Evolutionary conservation across 2,329 filamentous ascomycete species (phyloP).

Genomic region (Colletotrichum sp.): DNA sequence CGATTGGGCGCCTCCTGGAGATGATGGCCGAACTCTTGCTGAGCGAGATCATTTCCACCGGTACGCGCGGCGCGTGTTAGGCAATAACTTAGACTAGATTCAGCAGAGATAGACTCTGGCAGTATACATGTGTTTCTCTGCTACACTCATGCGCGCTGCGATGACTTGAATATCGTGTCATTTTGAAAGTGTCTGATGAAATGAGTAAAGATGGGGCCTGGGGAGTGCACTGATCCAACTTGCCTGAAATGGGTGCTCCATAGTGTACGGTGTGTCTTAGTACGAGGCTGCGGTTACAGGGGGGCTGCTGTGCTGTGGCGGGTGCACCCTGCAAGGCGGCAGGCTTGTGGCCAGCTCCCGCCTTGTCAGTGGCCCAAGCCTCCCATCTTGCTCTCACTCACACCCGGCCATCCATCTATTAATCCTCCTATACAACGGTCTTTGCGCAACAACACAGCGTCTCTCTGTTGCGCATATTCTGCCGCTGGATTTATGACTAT

Average conservation of each 20-base stretch:
- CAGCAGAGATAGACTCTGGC: not conserved
- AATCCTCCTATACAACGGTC: slow-evolving; percentile 1
- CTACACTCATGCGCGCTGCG: not conserved
- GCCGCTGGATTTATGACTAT: not conserved
- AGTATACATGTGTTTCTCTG: not conserved
- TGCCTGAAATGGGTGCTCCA: not conserved
- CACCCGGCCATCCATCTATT: slow-evolving; percentile 6
- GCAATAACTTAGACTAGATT: not conserved
- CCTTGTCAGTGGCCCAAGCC: slow-evolving; percentile 21
- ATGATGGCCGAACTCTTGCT: slow-evolving; percentile 35
- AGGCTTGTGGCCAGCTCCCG: slow-evolving; percentile 17
- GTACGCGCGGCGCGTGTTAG: not conserved
- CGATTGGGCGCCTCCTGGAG: slow-evolving; percentile 43
- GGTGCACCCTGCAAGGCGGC: slow-evolving; percentile 18
- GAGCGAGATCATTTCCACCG: slow-evolving; percentile 6
- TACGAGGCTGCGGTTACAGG: slow-evolving; percentile 19
- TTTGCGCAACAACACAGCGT: not conserved
- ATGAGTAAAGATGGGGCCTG: not conserved
- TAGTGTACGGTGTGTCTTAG: not conserved
- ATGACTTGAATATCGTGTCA: not conserved
- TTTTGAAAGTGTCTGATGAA: not conserved
- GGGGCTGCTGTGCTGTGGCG: slow-evolving; percentile 12
- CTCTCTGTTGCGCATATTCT: not conserved
- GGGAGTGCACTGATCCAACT: not conserved
- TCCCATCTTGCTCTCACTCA: slow-evolving; percentile 19